Evolutionary conservation across 2,329 filamentous ascomycete species (phyloP).

Genomic region (Epichloe uncinata): DNA sequence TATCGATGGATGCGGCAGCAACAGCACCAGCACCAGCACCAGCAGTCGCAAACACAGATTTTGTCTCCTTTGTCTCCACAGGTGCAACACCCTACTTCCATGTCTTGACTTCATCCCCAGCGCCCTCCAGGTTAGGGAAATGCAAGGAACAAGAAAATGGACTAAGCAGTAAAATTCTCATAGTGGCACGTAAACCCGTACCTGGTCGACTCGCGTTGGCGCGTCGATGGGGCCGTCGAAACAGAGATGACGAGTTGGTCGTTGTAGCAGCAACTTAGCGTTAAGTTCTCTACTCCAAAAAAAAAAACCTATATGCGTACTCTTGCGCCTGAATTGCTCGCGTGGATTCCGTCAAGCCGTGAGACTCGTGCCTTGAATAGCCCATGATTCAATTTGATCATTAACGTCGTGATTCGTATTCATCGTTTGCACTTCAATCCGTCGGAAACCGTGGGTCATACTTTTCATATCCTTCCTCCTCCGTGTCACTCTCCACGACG

Average conservation of each 20-base stretch:
- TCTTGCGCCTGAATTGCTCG: too few species aligned
- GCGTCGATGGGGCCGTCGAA: not conserved
- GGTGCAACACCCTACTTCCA: not conserved
- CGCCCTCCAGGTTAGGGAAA: not conserved
- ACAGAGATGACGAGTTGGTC: not conserved
- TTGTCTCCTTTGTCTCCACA: not conserved
- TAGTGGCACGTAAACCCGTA: not conserved
- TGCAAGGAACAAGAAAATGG: not conserved
- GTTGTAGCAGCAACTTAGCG: not conserved
- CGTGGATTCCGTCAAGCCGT: too few species aligned
- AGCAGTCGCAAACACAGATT: slow-evolving; percentile 2
- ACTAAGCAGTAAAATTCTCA: not conserved
- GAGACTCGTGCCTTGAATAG: too few species aligned
- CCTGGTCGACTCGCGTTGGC: not conserved
- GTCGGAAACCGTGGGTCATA: slow-evolving; percentile 50
- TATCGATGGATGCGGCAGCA: slow-evolving; percentile 19
- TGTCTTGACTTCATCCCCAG: not conserved
- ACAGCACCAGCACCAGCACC: not conserved
- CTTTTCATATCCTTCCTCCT: slow-evolving; percentile 58
- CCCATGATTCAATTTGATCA: not conserved
- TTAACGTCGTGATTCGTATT: not conserved
- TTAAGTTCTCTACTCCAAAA: not conserved
- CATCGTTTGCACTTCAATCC: slow-evolving; percentile 29
- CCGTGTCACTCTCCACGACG: slow-evolving; percentile 45
- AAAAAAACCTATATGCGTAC: not conserved